Evolutionary conservation across 768 basidiomycete genomes (phyloP).

Genomic region (Podaxis mareebaensis): DNA sequence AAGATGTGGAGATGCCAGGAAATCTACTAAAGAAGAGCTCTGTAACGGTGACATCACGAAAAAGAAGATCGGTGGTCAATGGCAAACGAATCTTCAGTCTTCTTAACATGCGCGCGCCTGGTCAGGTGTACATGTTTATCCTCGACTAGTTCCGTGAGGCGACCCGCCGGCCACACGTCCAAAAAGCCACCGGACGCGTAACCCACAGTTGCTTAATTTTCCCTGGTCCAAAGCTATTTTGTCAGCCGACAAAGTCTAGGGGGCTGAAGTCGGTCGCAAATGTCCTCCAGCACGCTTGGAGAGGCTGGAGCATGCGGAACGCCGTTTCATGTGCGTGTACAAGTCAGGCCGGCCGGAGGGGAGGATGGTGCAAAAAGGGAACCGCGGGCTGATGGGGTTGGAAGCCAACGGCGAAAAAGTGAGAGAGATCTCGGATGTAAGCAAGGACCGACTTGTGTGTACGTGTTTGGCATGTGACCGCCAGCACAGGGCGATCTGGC

Average conservation of each 20-base stretch:
- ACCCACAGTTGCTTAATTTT: background rate
- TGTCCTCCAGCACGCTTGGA: background rate
- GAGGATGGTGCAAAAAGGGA: slow-evolving; percentile 1
- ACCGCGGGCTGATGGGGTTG: slow-evolving; percentile 1
- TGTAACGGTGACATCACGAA: background rate
- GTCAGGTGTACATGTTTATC: background rate
- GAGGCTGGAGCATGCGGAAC: background rate
- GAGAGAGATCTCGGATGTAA: background rate
- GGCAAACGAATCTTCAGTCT: background rate
- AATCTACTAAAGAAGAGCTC: background rate
- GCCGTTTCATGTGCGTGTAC: background rate
- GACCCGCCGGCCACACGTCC: background rate
- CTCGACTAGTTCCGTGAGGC: background rate
- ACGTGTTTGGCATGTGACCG: background rate
- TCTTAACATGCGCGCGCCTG: background rate
- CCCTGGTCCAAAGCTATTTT: background rate
- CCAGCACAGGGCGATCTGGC: too few relatives aligned
- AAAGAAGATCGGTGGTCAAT: background rate
- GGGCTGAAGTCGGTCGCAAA: background rate
- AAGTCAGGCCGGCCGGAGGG: slow-evolving; percentile 1
- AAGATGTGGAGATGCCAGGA: background rate
- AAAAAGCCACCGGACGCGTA: background rate
- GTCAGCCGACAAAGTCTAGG: background rate
- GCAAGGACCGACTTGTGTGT: background rate
- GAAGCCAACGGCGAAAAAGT: background rate